phyloP scores from a whole-genome alignment of 768 basidiomycete genomes.

The Inosperma sp. region DNA sequence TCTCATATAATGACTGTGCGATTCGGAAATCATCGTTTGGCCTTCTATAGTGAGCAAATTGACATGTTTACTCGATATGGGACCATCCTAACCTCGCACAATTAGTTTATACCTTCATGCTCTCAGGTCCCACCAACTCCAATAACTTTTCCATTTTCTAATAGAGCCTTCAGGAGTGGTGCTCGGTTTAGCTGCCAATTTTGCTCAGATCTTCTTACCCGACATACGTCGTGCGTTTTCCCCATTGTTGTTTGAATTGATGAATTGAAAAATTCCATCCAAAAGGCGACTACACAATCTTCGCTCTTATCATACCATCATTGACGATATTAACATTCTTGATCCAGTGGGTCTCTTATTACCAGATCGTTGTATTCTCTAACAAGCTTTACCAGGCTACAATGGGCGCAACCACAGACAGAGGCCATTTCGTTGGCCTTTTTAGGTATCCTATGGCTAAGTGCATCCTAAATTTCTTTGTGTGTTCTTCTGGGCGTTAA shows the following conservation, averaged over 20 bases:
- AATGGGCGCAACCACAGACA: conserved; percentile 64
- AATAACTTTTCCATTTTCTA: background rate
- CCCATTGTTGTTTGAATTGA: background rate
- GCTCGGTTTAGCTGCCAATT: conserved; percentile 64
- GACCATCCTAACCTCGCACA: conserved; percentile 1
- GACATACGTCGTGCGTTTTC: conserved; percentile 51
- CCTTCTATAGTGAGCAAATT: conserved; percentile 44
- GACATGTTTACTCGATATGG: conserved; percentile 6
- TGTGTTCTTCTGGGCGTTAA: conserved; percentile 5
- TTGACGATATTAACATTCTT: conserved; percentile 61
- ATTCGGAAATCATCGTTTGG: conserved; percentile 52
- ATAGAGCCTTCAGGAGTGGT: conserved; percentile 40
- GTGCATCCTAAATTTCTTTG: conserved; percentile 36
- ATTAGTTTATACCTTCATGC: conserved; percentile 34
- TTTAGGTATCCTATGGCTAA: conserved; percentile 62
- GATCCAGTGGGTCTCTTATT: conserved; percentile 42
- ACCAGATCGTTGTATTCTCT: background rate
- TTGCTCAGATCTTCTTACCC: conserved; percentile 65
- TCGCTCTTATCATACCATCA: conserved; percentile 60
- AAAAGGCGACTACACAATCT: conserved; percentile 67
- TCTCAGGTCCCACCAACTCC: conserved; percentile 34
- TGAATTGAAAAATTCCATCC: background rate
- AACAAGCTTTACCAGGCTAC: conserved; percentile 40
- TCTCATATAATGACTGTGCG: conserved; percentile 51
- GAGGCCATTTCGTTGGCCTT: conserved; percentile 55